These are phyloP conservation scores for Luffa acutangula DNA, from an alignment of 306 rosid genomes.

Conservation along the genomic window DNA sequence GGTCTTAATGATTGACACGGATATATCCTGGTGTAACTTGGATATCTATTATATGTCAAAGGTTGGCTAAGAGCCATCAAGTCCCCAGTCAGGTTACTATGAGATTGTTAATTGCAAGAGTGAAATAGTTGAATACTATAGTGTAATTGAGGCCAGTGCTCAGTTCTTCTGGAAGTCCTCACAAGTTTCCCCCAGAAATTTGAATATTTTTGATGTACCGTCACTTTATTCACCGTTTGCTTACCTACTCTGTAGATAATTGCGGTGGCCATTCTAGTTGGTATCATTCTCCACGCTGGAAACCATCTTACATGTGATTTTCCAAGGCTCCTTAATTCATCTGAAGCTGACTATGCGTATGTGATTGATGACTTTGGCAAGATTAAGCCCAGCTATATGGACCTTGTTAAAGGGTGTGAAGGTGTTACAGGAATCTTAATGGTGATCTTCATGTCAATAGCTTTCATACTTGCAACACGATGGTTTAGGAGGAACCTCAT, in stretches of 20 bases:
- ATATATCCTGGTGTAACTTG: not conserved
- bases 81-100: not conserved
- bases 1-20: conserved; percentile 3
- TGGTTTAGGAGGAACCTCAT: conserved; percentile 84
- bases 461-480: conserved; percentile 83
- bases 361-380: conserved; percentile 50
- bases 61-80: conserved; percentile 6
- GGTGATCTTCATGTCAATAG: conserved; percentile 65
- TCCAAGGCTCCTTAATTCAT: conserved; percentile 41
- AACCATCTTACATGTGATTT: conserved; percentile 95
- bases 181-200: not conserved
- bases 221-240: conserved; percentile 9
- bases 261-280: conserved; percentile 79
- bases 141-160: not conserved
- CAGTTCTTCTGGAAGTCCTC: not conserved
- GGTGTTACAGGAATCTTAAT: conserved; percentile 87
- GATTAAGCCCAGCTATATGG: conserved; percentile 48
- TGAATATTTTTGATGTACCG: not conserved
- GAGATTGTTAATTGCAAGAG: conserved; percentile 8
- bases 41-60: not conserved
- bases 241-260: conserved; percentile 34
- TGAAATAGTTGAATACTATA: not conserved
- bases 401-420: conserved; percentile 50
- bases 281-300: conserved; percentile 81
- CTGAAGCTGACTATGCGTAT: conserved; percentile 28